These are phyloP conservation scores for Paramyrothecium roridum DNA, from an alignment of 2,329 filamentous ascomycete species.

Conservation along the genomic window DNA sequence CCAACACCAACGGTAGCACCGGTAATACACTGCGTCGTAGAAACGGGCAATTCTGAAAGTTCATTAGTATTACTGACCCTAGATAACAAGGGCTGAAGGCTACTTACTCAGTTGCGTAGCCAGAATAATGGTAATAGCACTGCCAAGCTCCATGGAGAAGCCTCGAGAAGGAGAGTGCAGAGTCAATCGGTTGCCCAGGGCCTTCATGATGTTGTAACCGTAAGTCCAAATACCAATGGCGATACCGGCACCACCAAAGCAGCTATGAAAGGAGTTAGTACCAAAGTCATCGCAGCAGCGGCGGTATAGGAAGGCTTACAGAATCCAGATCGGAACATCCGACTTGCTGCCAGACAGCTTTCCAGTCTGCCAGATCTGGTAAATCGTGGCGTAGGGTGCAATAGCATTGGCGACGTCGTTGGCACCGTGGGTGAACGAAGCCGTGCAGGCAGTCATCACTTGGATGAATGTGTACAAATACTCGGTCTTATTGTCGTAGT, in stretches of 20 bases:
- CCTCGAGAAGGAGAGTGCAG: conserved; percentile 59
- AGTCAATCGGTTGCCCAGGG: conserved; percentile 60
- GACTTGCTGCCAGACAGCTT: conserved; percentile 38
- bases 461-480: conserved; percentile 60
- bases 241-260: conserved; percentile 48
- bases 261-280: conserved; percentile 14
- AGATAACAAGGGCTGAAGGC: fast-evolving
- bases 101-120: conserved; percentile 55
- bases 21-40: conserved; percentile 63
- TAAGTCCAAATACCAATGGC: conserved; percentile 59
- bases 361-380: conserved; percentile 53
- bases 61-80: fast-evolving
- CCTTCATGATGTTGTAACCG: conserved; percentile 64
- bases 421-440: conserved; percentile 64
- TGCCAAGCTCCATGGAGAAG: conserved; percentile 59
- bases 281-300: not conserved
- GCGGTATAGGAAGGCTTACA: conserved; percentile 24
- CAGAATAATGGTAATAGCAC: conserved; percentile 59
- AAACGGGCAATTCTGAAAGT: conserved; percentile 52
- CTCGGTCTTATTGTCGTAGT: conserved; percentile 57
- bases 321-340: conserved; percentile 57
- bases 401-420: conserved; percentile 65
- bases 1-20: conserved; percentile 62
- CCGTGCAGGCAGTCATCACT: conserved; percentile 59
- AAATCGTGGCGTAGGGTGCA: conserved; percentile 62